Percentiles rank a stretch among this genome's conserved stretches.
Evolutionary conservation across 106 monocot species (phyloP).

Genomic region (Allium cepa): DNA sequence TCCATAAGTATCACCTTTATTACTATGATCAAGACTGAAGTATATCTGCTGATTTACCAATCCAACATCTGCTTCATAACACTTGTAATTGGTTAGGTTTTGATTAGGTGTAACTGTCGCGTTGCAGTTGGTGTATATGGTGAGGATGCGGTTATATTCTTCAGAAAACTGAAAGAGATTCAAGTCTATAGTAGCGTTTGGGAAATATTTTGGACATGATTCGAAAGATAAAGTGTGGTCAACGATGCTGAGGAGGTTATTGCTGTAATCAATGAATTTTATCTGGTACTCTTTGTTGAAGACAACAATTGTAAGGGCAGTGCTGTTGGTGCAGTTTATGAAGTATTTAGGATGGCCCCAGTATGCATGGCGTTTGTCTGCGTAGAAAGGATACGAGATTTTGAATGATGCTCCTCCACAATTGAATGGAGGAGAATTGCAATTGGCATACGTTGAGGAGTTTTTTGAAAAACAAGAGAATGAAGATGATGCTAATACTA

Average conservation of each 20-base stretch:
- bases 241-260: background rate
- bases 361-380: background rate
- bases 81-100: background rate
- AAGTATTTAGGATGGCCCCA: constrained; percentile 14
- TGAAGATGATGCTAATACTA: too few species aligned
- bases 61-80: background rate
- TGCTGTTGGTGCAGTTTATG: background rate
- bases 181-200: constrained; percentile 10
- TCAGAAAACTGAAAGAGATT: constrained; percentile 7
- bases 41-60: background rate
- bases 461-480: too few species aligned
- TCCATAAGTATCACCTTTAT: too few species aligned
- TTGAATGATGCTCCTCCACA: background rate
- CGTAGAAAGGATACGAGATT: constrained; percentile 18
- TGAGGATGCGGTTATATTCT: constrained; percentile 1
- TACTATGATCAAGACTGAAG: too few species aligned
- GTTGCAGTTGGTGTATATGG: constrained; percentile 14
- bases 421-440: background rate
- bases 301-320: background rate
- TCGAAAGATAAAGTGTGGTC: background rate
- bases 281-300: background rate
- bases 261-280: constrained; percentile 1
- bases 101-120: background rate
- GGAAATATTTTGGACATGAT: constrained; percentile 3
- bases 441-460: too few species aligned